These are phyloP conservation scores for Solanum chacoense DNA, from an alignment of 305 asterid species.

Conservation along the genomic window DNA sequence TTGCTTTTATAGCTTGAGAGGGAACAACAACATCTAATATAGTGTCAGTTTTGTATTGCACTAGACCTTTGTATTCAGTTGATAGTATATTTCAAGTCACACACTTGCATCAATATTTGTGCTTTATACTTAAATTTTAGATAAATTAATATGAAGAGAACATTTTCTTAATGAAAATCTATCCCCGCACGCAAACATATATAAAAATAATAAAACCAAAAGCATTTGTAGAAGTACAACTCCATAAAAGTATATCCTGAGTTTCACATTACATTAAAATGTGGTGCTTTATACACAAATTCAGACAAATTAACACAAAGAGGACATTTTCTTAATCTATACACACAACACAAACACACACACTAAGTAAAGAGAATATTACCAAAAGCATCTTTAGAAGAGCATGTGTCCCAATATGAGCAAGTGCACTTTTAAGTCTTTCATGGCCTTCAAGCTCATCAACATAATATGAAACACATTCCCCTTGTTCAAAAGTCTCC, in stretches of 20 bases:
- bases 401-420: constrained; percentile 16
- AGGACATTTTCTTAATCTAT: neutral
- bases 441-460: constrained; percentile 16
- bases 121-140: neutral
- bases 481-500: constrained; percentile 15
- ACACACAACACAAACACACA: neutral
- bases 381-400: constrained; percentile 19
- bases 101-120: neutral
- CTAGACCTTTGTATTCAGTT: neutral
- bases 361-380: neutral
- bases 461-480: constrained; percentile 12
- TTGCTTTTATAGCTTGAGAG: neutral
- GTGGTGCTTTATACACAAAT: neutral
- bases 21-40: neutral
- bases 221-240: neutral
- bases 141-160: neutral
- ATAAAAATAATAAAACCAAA: neutral
- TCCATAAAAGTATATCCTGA: neutral
- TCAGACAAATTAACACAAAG: neutral
- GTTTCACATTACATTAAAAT: neutral
- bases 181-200: neutral
- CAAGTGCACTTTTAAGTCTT: constrained; percentile 7
- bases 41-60: neutral
- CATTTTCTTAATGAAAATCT: neutral
- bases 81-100: neutral